phyloP scores from a whole-genome alignment of 2,329 filamentous ascomycete species.

The Fusarium sp. region DNA sequence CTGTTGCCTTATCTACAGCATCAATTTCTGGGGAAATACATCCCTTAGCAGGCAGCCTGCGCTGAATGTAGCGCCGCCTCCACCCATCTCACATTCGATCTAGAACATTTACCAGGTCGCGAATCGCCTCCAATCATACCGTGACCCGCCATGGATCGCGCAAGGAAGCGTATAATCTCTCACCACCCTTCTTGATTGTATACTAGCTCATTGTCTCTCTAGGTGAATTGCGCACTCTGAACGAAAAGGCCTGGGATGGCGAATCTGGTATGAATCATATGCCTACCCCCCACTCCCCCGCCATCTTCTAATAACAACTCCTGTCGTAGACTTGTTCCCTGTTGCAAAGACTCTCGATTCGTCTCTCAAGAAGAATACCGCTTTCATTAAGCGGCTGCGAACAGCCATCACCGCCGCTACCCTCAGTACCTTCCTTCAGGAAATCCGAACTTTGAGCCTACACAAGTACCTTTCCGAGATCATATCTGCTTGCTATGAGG shows the following conservation, averaged over 20 bases:
- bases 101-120: conserved; percentile 33
- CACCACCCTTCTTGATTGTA: not conserved
- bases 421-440: conserved; percentile 83
- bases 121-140: conserved; percentile 36
- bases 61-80: conserved; percentile 58
- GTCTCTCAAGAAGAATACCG: conserved; percentile 96
- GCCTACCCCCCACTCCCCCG: conserved; percentile 24
- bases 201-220: conserved; percentile 29
- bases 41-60: conserved; percentile 53
- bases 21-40: conserved; percentile 48
- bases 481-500: conserved; percentile 94
- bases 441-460: conserved; percentile 88
- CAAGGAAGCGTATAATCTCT: conserved; percentile 64
- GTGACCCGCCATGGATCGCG: conserved; percentile 67
- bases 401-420: conserved; percentile 85
- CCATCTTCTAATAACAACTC: conserved; percentile 28
- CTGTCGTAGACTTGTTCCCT: conserved; percentile 72
- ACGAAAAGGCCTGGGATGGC: conserved; percentile 86
- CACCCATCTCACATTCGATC: conserved; percentile 25
- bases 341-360: conserved; percentile 87
- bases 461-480: conserved; percentile 98
- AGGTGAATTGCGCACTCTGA: conserved; percentile 92
- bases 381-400: conserved; percentile 94
- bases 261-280: conserved; percentile 72
- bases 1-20: conserved; percentile 47